A percentile compares a stretch with the other conserved stretches of the same genome.
Evolutionary conservation across 2,329 filamentous ascomycete genomes (phyloP).

Genomic region (Dothidotthia symphoricarpi): DNA sequence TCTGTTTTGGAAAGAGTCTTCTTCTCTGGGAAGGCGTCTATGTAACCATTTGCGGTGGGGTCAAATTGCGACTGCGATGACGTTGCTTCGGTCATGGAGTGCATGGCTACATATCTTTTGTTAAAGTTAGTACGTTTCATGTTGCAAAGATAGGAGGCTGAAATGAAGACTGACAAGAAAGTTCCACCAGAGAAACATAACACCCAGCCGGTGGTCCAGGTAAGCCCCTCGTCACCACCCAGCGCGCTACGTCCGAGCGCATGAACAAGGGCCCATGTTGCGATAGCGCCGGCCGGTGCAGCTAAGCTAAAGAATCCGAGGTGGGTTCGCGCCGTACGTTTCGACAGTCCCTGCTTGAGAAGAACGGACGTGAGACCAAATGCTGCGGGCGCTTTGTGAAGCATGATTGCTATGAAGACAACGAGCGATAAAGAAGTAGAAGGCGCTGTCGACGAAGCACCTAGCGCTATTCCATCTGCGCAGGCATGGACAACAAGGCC

Average conservation of each 20-base stretch:
- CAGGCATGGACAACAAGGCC: conserved; percentile 95
- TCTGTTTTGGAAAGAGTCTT: conserved; percentile 52
- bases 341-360: conserved; percentile 86
- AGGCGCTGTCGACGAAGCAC: conserved; percentile 67
- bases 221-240: conserved; percentile 60
- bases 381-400: conserved; percentile 93
- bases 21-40: conserved; percentile 52
- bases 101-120: conserved; percentile 90
- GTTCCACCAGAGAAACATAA: conserved; percentile 94
- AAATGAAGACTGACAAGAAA: conserved; percentile 70
- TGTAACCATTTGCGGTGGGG: conserved; percentile 49
- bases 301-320: conserved; percentile 88
- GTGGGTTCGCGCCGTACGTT: conserved; percentile 78
- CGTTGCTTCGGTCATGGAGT: conserved; percentile 85
- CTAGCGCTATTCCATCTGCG: conserved; percentile 93
- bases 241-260: conserved; percentile 64
- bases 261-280: conserved; percentile 77
- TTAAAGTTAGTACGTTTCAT: conserved; percentile 14
- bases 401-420: conserved; percentile 94
- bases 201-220: conserved; percentile 90
- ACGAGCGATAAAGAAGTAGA: conserved; percentile 75
- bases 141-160: not conserved
- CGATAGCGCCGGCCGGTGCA: conserved; percentile 79
- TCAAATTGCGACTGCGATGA: conserved; percentile 30
- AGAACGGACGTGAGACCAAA: conserved; percentile 91